These are phyloP conservation scores for Macroventuria anomochaeta DNA, from an alignment of 2,329 filamentous ascomycete species.

Conservation along the genomic window DNA sequence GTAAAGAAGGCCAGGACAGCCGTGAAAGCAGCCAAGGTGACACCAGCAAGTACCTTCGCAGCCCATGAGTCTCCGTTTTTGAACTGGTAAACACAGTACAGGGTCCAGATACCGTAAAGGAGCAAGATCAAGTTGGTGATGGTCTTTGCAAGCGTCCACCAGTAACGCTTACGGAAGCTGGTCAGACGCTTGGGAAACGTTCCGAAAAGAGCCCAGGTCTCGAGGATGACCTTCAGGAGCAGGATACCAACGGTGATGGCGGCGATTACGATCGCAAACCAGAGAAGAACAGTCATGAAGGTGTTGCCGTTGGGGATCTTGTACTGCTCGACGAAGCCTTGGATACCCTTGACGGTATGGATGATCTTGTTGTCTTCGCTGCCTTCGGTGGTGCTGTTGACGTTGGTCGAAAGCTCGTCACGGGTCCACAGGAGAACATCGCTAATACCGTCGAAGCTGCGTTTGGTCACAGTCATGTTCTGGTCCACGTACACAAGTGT, in stretches of 20 bases:
- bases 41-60: slow-evolving; percentile 79
- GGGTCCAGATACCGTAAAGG: slow-evolving; percentile 91
- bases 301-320: slow-evolving; percentile 87
- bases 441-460: slow-evolving; percentile 51
- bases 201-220: slow-evolving; percentile 88
- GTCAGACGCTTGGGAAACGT: slow-evolving; percentile 80
- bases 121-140: slow-evolving; percentile 90
- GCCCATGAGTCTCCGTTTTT: slow-evolving; percentile 93
- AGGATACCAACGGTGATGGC: slow-evolving; percentile 85
- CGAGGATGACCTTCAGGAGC: slow-evolving; percentile 88
- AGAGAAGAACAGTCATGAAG: slow-evolving; percentile 91
- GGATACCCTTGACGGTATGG: slow-evolving; percentile 73
- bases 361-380: slow-evolving; percentile 54
- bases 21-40: slow-evolving; percentile 84
- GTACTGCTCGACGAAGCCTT: slow-evolving; percentile 82
- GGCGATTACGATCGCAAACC: slow-evolving; percentile 87
- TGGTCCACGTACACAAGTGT: slow-evolving; percentile 75
- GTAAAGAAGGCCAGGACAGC: slow-evolving; percentile 81
- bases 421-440: slow-evolving; percentile 61
- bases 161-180: slow-evolving; percentile 94
- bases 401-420: slow-evolving; percentile 48
- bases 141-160: slow-evolving; percentile 86
- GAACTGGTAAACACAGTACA: slow-evolving; percentile 97
- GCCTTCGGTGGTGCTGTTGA: slow-evolving; percentile 50
- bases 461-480: slow-evolving; percentile 62